Conservation (phyloP, 495 filamentous ascomycete genomes). For the Hypoxylon fragiforme region DNA sequence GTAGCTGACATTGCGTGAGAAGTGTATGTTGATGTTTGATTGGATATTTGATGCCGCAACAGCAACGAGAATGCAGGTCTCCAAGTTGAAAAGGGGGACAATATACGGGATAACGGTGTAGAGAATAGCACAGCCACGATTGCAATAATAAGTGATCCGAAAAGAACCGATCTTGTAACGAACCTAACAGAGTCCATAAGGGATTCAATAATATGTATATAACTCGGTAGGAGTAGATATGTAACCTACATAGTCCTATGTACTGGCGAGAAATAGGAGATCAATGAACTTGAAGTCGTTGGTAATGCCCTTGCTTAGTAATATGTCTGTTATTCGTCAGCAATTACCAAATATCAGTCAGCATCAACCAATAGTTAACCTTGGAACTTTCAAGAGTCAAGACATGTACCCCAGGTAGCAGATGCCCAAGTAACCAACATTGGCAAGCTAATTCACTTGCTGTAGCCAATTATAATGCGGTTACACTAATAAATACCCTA, state of each 20-base stretch:
- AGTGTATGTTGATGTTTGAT: constrained; percentile 7
- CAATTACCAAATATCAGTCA: constrained; percentile 39
- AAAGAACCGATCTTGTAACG: constrained; percentile 15
- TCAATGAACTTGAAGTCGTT: constrained; percentile 6
- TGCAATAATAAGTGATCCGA: constrained; percentile 29
- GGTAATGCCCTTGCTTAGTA: constrained; percentile 13
- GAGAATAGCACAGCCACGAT: constrained; percentile 34
- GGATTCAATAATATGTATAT: neutral
- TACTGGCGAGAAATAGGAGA: neutral
- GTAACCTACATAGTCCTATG: neutral
- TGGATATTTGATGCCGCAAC: constrained; percentile 7
- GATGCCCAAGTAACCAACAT: too few species aligned
- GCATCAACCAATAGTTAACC: constrained; percentile 5
- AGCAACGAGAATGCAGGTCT: constrained; percentile 16
- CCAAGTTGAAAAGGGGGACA: constrained; percentile 21
- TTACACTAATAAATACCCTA: too few species aligned
- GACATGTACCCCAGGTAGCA: too few species aligned
- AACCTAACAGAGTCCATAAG: constrained; percentile 14
- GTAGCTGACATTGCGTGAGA: constrained; percentile 34
- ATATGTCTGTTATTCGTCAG: constrained; percentile 19
- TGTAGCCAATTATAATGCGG: neutral
- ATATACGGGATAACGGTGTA: constrained; percentile 7
- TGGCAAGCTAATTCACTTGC: too few species aligned
- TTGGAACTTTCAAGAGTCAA: neutral
- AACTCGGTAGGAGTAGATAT: neutral